Base-by-base conservation (phyloP, 768 basidiomycete genomes). In the Rhodotorula graminis region DNA sequence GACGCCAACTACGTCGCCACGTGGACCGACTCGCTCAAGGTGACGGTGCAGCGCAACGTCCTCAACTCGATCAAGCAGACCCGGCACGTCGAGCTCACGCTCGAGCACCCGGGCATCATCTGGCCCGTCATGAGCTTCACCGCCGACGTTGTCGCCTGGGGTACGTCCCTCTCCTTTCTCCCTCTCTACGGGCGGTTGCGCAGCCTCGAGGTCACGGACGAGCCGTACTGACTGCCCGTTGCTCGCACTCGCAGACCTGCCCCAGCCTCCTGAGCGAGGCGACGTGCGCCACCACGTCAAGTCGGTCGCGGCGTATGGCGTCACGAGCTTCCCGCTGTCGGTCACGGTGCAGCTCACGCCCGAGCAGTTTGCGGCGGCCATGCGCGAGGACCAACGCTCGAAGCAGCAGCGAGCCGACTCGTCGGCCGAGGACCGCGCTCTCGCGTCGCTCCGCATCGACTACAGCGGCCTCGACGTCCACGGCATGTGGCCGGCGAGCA, bases 101-200 rank as follows among this genome's bases (percentile, higher is more conserved):
- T 94, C 47, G 82, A 85, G 40, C 91, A 94, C 80, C 90, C 90
- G 2, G 89, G 87, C 6, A 82, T 94, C 57, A 93, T 93, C 92
- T 92, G 93, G 67, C 55, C 77, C 87, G 92, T 90, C 9, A 85
- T 98, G 65, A 90, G 93, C 0, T 96, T 98, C 78, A 90, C 94
- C 61, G 94, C 92, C 0, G 89, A 94, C 71, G 91, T 97, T 23
- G 80, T 94, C 15, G 81, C 85, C 65, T 97, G 94, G 94, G 60
- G 60, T 61, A 44, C n/a, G 60, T 47, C n/a, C 0, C n/a, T 3
- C 18, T 29, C 60, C n/a, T 27, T 16, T 25, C 31, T 40, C 61
- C 33, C 46, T n/a, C n/a, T n/a, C n/a, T n/a, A n/a, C n/a, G n/a
- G n/a, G n/a, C n/a, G n/a, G n/a, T n/a, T n/a, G n/a, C n/a, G n/a